Percentiles rank a stretch among this genome's conserved stretches.
These are phyloP conservation scores for Populus hybrid DNA, from an alignment of 441 rosid species.

Conservation along the genomic window DNA sequence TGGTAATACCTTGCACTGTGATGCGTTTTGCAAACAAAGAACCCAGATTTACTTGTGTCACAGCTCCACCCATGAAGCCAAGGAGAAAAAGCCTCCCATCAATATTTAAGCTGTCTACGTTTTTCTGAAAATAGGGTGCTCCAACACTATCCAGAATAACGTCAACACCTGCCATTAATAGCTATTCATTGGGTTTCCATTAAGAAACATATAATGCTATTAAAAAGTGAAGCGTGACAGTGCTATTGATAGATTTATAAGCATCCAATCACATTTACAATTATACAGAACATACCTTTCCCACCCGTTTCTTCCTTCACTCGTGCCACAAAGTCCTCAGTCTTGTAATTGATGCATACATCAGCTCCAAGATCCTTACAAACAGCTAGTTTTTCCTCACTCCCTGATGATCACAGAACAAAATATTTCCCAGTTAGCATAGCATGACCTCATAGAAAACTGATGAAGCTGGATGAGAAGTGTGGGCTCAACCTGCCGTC, in stretches of 20 bases:
- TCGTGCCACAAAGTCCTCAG: slow-evolving; percentile 69
- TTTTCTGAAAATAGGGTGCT: slow-evolving; percentile 68
- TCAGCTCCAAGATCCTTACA: slow-evolving; percentile 87
- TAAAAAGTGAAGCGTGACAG: neutral
- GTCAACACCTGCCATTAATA: slow-evolving; percentile 52
- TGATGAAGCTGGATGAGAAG: neutral
- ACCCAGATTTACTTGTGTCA: slow-evolving; percentile 47
- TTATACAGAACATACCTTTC: slow-evolving; percentile 38
- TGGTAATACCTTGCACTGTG: slow-evolving; percentile 69
- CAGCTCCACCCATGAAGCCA: slow-evolving; percentile 65
- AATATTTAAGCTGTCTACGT: slow-evolving; percentile 65
- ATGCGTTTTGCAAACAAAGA: slow-evolving; percentile 60
- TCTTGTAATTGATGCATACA: slow-evolving; percentile 79
- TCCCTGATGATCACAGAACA: slow-evolving; percentile 40
- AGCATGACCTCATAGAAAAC: neutral
- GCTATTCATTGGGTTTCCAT: no score
- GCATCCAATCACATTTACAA: neutral
- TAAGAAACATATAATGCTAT: no score
- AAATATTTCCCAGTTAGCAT: neutral
- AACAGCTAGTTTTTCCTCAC: slow-evolving; percentile 62
- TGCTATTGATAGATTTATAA: neutral
- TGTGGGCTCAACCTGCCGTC: slow-evolving; percentile 60
- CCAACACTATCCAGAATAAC: slow-evolving; percentile 82
- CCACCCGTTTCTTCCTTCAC: slow-evolving; percentile 68
- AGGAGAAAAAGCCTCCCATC: slow-evolving; percentile 80